phyloP scores from a whole-genome alignment of 176 grass and related monocot genomes.

The Echinochloa phyllopogon region DNA sequence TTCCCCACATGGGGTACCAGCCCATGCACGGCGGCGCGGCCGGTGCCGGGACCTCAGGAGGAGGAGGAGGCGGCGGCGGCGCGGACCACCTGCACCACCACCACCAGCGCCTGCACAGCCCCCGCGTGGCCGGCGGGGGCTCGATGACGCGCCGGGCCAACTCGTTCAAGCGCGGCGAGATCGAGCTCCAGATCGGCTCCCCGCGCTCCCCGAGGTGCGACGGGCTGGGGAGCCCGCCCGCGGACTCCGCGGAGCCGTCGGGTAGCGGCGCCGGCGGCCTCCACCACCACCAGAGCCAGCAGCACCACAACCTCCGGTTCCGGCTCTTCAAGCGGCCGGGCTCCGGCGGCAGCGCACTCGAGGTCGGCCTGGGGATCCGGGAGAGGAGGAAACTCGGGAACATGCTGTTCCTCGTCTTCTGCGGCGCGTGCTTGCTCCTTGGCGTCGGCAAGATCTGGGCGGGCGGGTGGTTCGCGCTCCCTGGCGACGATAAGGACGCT shows the following conservation, averaged over 20 bases:
- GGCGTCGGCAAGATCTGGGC: slow-evolving; percentile 78
- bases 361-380: slow-evolving; percentile 48
- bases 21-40: slow-evolving; percentile 54
- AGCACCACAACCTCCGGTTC: slow-evolving; percentile 58
- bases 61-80: slow-evolving; percentile 5
- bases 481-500: slow-evolving; percentile 1
- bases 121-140: slow-evolving; percentile 67
- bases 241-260: slow-evolving; percentile 36
- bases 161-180: slow-evolving; percentile 92
- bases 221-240: slow-evolving; percentile 47
- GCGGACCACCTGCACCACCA: slow-evolving; percentile 45
- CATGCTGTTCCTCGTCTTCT: slow-evolving; percentile 82
- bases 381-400: slow-evolving; percentile 75
- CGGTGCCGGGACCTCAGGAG: slow-evolving; percentile 17
- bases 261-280: not conserved
- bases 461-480: slow-evolving; percentile 57
- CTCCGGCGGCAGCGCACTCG: slow-evolving; percentile 3
- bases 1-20: slow-evolving; percentile 73
- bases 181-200: slow-evolving; percentile 98
- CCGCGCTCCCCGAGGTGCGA: slow-evolving; percentile 72
- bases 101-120: slow-evolving; percentile 64
- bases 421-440: slow-evolving; percentile 74
- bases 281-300: slow-evolving; percentile 59
- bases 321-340: slow-evolving; percentile 61
- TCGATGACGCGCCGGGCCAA: slow-evolving; percentile 91